Base-by-base conservation (phyloP, 768 basidiomycete species). In the Harrya chromipes region DNA sequence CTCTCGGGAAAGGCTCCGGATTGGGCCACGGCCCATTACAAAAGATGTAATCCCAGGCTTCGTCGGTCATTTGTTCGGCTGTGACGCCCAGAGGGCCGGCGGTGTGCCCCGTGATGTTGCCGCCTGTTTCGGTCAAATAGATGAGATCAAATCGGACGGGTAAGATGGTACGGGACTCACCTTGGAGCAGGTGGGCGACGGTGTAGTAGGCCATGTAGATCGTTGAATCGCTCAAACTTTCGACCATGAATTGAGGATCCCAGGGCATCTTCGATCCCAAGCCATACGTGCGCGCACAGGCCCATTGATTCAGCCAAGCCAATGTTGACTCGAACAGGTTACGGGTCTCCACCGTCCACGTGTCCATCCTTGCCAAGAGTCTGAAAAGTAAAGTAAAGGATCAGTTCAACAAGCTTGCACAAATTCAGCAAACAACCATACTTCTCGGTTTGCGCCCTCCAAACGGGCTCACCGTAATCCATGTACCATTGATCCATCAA, bases 141-240 rank as follows among this genome's bases (percentile, higher is more conserved):
- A 21, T 55, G 29, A 66, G 47, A 50, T 49, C 20, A 49, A 33
- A 44, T 41, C 34, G 46, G 29, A 33, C 7, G 11, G 5, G 27
- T 14, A 27, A 2, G 1, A 14, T 19, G 2, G 19, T 21, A n/a
- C 19, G 33, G 20, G 29, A 29, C 83, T n/a, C 11, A 3, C 29
- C 29, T 29, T 9, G 6, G 50, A 99, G 74, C 27, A 94, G 72
- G 68, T 98, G 87, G 6, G 93, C 79, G 38, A 99, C 82, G 5
- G 97, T 97, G 72, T 98, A 98, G 73, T 98, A 99, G 36, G 86
- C 80, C 94, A 97, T 97, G 73, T 99, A 99, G 66, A 98, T 86
- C 9, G 95, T 98, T 7, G 95, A 97, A 70, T 99, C 97, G 58
- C 90, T 94, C 65, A 98, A 70, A 56, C 90, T 93, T 70, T 99